Evolutionary conservation across 2,329 filamentous ascomycete species (phyloP), one percentile per base, ranked within the genome.

Genomic region (Hortaea werneckii): DNA sequence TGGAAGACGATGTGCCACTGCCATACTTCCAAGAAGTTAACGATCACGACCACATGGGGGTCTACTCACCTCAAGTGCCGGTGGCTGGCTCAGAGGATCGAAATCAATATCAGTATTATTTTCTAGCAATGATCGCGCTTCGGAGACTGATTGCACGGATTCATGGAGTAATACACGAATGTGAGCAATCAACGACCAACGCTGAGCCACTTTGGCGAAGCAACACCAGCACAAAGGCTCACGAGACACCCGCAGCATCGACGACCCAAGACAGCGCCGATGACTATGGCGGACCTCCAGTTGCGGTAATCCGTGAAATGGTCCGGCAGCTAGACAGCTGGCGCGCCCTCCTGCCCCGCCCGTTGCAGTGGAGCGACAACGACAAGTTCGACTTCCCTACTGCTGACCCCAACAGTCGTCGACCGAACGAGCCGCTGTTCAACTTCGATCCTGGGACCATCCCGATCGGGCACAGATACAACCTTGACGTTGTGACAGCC

Each of bases 91-190:
- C 9, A 12, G 29, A 29, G 9, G 29, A 41, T 41, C 60, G 67
- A 7, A 73, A 74, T 1, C 71, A 78, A 48, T 77, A 75, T 46
- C 72, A 77, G 50, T 73, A 78, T 48, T 71, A 81, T 53, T 80
- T 79, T 57, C 70, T 75, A 2, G 78, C 78, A 0, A 77, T 80
- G 54, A 74, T 82, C 40, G 73, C 76, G 8, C 65, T 82, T 12
- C 67, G 74, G 13, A 67, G 73, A 26, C 62, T 81, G 2, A 73
- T 75, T 34, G 67, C 71, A 1, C 68, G 73, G 20, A 73, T 79
- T 12, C 73, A 81, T 56, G 65, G 65, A 38, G 66, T 67, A 2
- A 67, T 81, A 28, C 72, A 67, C 47, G 71, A 73, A 50, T 67
- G 77, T 79, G 62, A 63, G 74, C 64, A 10, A 32, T 43, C 27